phyloP scores from a whole-genome alignment of 2,329 filamentous ascomycete species.

The Sarocladiaceae sp. region DNA sequence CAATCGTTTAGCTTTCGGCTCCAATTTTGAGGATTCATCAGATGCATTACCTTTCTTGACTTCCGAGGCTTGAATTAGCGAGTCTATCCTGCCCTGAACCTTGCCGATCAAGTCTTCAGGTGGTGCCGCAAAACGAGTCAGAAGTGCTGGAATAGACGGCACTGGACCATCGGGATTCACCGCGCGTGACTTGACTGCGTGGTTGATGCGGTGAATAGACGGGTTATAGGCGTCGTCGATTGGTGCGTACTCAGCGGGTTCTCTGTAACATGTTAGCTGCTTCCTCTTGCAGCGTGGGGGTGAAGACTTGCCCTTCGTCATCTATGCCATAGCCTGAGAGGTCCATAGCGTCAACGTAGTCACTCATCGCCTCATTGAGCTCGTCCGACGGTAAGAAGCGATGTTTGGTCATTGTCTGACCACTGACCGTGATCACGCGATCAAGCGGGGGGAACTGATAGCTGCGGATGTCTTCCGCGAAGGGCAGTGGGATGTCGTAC shows the following conservation, averaged over 20 bases:
- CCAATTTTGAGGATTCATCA: not conserved
- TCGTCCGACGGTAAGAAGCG: constrained; percentile 73
- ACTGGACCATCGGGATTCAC: constrained; percentile 62
- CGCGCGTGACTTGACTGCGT: constrained; percentile 77
- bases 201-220: constrained; percentile 78
- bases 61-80: constrained; percentile 62
- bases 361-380: constrained; percentile 74
- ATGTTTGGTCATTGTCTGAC: constrained; percentile 73
- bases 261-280: constrained; percentile 25
- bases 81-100: constrained; percentile 51
- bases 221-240: constrained; percentile 82
- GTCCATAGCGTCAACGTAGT: constrained; percentile 92
- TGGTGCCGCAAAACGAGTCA: constrained; percentile 68
- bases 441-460: constrained; percentile 91
- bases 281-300: not conserved
- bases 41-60: constrained; percentile 67
- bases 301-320: constrained; percentile 67
- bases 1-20: constrained; percentile 17
- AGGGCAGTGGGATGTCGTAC: constrained; percentile 84
- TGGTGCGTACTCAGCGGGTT: constrained; percentile 60
- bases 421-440: constrained; percentile 79
- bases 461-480: constrained; percentile 83
- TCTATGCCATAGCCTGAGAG: constrained; percentile 64
- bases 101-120: constrained; percentile 59
- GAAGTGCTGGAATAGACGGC: constrained; percentile 53